Evolutionary conservation across 306 rosid genomes (phyloP).

Genomic region (Inga laurina): DNA sequence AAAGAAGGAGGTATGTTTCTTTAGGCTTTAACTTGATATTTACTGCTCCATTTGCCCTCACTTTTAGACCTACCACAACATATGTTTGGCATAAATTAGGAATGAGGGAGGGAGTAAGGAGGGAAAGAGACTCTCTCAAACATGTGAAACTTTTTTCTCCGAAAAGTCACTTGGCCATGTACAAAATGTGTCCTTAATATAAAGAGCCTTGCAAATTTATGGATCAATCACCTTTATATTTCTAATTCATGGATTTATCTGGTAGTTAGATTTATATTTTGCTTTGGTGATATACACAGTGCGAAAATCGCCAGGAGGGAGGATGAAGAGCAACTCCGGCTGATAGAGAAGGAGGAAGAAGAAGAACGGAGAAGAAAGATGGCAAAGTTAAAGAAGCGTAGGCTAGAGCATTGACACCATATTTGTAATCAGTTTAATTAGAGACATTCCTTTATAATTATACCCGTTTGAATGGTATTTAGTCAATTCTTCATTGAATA

Average conservation of each 20-base stretch:
- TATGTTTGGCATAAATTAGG: neutral
- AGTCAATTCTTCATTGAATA: slow-evolving; percentile 30
- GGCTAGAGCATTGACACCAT: slow-evolving; percentile 10
- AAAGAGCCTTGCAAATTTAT: neutral
- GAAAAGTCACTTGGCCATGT: neutral
- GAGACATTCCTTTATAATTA: slow-evolving; percentile 15
- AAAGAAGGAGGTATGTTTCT: slow-evolving; percentile 61
- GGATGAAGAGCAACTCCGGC: slow-evolving; percentile 65
- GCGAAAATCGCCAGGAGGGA: slow-evolving; percentile 52
- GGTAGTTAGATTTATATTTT: neutral
- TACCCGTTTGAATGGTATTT: slow-evolving; percentile 27
- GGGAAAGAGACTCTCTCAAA: neutral
- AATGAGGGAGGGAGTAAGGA: neutral
- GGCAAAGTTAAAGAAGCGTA: slow-evolving; percentile 54
- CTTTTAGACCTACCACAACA: neutral
- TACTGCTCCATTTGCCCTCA: neutral
- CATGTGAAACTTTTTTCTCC: neutral
- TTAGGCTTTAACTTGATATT: slow-evolving; percentile 10
- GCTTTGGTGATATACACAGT: slow-evolving; percentile 36
- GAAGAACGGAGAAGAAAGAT: slow-evolving; percentile 36
- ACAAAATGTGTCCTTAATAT: neutral
- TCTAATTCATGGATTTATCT: neutral
- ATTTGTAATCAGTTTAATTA: slow-evolving; percentile 26
- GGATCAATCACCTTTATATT: neutral
- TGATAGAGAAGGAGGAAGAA: slow-evolving; percentile 61